Evolutionary conservation across 805 yeast species (phyloP).

Genomic region (Ascoidea asiatica): DNA sequence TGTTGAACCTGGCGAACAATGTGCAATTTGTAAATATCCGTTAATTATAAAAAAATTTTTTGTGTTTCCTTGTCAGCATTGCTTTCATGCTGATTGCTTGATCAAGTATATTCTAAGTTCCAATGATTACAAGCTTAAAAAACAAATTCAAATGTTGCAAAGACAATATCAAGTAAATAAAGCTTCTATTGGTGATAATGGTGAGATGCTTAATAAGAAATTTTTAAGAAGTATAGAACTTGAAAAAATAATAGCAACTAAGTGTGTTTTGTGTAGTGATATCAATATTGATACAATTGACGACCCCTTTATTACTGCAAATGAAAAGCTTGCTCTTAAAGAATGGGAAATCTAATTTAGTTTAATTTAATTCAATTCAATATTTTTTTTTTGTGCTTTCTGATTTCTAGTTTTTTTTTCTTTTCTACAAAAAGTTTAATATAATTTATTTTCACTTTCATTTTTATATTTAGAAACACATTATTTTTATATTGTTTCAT

Average conservation of each 20-base stretch:
- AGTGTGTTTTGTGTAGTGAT: conserved; percentile 71
- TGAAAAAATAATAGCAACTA: conserved; percentile 44
- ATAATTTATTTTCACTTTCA: too few relatives aligned
- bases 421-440: too few relatives aligned
- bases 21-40: conserved; percentile 57
- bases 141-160: conserved; percentile 42
- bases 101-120: conserved; percentile 43
- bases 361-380: too few relatives aligned
- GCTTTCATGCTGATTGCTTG: conserved; percentile 84
- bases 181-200: conserved; percentile 14
- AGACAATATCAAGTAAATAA: conserved; percentile 25
- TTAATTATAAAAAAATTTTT: conserved; percentile 61
- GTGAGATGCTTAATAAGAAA: conserved; percentile 14
- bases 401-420: too few relatives aligned
- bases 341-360: background rate
- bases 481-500: too few relatives aligned
- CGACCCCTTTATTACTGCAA: conserved; percentile 28
- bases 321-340: background rate
- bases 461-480: too few relatives aligned
- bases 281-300: conserved; percentile 59
- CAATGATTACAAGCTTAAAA: conserved; percentile 55
- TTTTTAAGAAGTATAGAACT: conserved; percentile 28
- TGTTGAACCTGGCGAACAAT: conserved; percentile 75
- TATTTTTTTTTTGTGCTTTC: too few relatives aligned
- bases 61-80: conserved; percentile 82